Base-by-base conservation (phyloP, 257 asterid genomes). In the Prunella vulgaris region DNA sequence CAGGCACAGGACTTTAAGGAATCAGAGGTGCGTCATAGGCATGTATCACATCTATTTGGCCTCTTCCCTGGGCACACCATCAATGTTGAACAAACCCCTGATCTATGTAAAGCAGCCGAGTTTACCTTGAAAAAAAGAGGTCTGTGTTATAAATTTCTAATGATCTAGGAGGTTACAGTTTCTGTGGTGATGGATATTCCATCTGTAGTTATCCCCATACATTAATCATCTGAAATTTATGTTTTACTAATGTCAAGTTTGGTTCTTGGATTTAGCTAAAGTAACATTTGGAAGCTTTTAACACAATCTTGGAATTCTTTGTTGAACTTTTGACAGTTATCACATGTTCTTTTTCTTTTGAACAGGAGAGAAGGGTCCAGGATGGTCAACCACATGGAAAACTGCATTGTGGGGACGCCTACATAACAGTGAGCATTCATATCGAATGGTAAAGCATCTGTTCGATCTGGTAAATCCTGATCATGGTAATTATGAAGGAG, bases 301-400 rank as follows among this genome's bases (percentile, higher is more conserved):
- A 21, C 1, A 46, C 53, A 46, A 46, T 46, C 53, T 46, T 46
- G 9, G 53, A 46, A 46, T 42, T 42, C 51, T 42, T 42, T 42
- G 15, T 40, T 40, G 0, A 40, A 12, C 15, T 40, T n/a, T 40
- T 12, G 6, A 40, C 15, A 27, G 21, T 18, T 5, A 51, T 52
- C 35, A 10, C 20, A 10, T 30, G 42, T 42, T n/a, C 15, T 64
- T 2, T 64, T 48, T 60, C 32, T 20, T 71, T 72, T 73, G 62
- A 66, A 37, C 85, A 90, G 96, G 96, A 61, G 93, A 78, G 78
- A 84, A 83, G 17, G 97, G 96, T 62, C 97, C 94, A 8, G 96
- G 96, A 59, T 86, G 97, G 96, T 90, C 96, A 5, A 86, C 96
- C 3, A 74, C 80, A 38, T 90, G 95, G 96, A 90, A 88, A 82